phyloP scores from a whole-genome alignment of 257 asterid genomes.

The Ligustrum vulgare region DNA sequence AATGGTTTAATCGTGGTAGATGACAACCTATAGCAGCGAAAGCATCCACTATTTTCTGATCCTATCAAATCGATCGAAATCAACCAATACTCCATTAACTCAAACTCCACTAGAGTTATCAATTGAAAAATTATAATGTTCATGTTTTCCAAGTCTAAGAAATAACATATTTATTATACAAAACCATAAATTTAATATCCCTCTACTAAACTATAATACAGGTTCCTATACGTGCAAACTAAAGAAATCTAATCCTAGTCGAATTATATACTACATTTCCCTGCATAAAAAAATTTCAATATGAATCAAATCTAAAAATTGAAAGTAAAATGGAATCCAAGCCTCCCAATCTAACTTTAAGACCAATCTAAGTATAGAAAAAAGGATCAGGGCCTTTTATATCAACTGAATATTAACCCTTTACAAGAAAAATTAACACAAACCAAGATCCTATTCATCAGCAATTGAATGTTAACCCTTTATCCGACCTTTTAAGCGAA shows the following conservation, averaged over 20 bases:
- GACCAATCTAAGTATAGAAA: not conserved
- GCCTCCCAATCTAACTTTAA: not conserved
- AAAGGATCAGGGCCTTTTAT: conserved; percentile 5
- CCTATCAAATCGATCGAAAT: not conserved
- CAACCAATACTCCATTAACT: not conserved
- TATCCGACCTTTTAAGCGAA: conserved; percentile 1
- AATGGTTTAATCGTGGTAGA: not conserved
- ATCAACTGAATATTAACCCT: conserved; percentile 12
- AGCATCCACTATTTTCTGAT: not conserved
- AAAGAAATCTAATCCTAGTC: not conserved
- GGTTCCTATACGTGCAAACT: not conserved
- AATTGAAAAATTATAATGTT: too few species aligned
- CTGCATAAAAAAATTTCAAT: not conserved
- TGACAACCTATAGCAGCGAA: not conserved
- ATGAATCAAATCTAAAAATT: not conserved
- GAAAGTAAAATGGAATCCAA: not conserved
- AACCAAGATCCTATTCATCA: not conserved
- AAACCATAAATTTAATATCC: not conserved
- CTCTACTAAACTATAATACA: too few species aligned
- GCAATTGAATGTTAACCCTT: not conserved
- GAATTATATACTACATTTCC: not conserved
- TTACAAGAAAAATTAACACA: not conserved
- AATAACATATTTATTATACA: too few species aligned
- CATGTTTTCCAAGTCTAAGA: too few species aligned
- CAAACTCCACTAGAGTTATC: too few species aligned